A percentile compares a stretch with the other conserved stretches of the same genome.
Evolutionary conservation across 2,329 filamentous ascomycete species (phyloP).

Genomic region (Xylariales sp.): DNA sequence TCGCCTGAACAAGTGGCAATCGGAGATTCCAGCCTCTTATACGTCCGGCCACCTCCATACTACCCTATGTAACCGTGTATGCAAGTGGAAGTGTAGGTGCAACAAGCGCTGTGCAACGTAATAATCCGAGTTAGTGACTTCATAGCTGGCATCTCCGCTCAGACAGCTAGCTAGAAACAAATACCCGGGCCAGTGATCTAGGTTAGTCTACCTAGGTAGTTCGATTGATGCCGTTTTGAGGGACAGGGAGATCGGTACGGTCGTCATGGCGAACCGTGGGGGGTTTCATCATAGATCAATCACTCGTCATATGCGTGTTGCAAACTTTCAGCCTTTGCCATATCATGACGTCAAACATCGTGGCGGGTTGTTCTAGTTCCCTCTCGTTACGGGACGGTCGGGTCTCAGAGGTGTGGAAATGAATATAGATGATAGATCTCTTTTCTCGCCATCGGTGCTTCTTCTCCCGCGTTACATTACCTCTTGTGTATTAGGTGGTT

Average conservation of each 20-base stretch:
- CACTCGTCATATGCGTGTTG: conserved; percentile 25
- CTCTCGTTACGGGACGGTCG: not conserved
- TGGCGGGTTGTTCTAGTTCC: not conserved
- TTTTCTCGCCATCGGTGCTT: not conserved
- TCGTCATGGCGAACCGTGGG: not conserved
- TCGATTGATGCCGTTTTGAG: not conserved
- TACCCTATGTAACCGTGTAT: too few species aligned
- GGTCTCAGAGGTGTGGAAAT: not conserved
- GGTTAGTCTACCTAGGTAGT: not conserved
- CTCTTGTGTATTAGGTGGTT: too few species aligned
- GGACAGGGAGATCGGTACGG: conserved; percentile 7
- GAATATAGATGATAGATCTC: not conserved
- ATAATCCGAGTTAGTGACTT: not conserved
- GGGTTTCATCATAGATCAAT: conserved; percentile 45
- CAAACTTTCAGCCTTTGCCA: conserved; percentile 17
- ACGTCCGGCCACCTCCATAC: not conserved
- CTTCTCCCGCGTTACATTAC: too few species aligned
- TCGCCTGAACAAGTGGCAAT: not conserved
- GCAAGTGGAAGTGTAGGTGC: not conserved
- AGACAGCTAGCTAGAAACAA: not conserved
- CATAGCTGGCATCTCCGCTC: not conserved
- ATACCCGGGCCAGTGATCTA: not conserved
- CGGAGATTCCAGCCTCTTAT: not conserved
- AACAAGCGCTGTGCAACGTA: not conserved
- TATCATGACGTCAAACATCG: conserved; percentile 41